Evolutionary conservation across 2,329 filamentous ascomycete species (phyloP).

Genomic region (Lachnellula occidentalis): DNA sequence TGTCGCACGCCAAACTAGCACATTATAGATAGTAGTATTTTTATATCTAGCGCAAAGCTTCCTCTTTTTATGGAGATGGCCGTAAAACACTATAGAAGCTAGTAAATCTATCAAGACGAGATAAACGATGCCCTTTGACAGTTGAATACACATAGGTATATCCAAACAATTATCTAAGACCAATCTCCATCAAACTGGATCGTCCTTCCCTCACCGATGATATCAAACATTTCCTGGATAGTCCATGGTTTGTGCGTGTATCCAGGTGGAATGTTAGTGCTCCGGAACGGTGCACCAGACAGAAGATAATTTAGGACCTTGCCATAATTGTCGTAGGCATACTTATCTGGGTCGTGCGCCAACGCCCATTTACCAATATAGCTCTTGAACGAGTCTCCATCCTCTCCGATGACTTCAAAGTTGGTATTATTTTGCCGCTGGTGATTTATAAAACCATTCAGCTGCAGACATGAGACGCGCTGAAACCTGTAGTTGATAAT

Average conservation of each 20-base stretch:
- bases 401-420: not conserved
- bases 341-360: conserved; percentile 1
- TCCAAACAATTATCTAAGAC: not conserved
- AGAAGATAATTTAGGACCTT: not conserved
- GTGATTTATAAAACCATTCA: not conserved
- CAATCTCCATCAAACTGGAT: conserved; percentile 5
- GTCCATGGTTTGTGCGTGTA: conserved; percentile 3
- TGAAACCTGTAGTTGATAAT: not conserved
- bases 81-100: no score
- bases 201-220: not conserved
- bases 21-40: no score
- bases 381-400: not conserved
- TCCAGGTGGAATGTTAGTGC: conserved; percentile 2
- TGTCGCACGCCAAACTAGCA: no score
- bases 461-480: conserved; percentile 1
- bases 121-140: no score
- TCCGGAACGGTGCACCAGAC: not conserved
- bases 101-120: no score
- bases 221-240: conserved; percentile 1
- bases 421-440: not conserved
- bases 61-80: no score
- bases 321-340: conserved; percentile 5
- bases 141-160: no score
- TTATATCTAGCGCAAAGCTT: no score
- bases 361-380: conserved; percentile 1